phyloP scores from a whole-genome alignment of 257 asterid genomes.

The Ballota nigra region DNA sequence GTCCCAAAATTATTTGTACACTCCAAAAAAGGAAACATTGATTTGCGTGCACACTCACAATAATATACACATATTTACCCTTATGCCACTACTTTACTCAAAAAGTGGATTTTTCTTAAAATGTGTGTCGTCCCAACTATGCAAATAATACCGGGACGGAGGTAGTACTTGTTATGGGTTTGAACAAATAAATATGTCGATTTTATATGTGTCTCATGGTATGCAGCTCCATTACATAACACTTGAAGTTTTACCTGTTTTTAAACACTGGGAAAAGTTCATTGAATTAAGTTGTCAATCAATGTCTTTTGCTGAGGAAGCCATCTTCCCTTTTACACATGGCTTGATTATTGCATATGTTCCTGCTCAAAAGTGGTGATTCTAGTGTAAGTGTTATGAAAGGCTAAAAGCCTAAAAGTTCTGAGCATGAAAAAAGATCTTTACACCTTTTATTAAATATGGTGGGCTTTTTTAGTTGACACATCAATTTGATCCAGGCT shows the following conservation, averaged over 20 bases:
- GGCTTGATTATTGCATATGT: background rate
- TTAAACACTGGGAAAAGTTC: background rate
- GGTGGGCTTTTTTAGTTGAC: background rate
- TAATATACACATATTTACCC: too few relatives aligned
- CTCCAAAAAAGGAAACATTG: too few relatives aligned
- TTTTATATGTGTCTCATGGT: background rate
- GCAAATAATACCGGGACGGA: too few relatives aligned
- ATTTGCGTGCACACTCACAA: too few relatives aligned
- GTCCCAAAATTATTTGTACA: too few relatives aligned
- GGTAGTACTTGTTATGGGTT: background rate
- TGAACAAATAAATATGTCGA: background rate
- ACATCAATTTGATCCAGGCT: background rate
- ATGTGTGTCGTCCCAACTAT: too few relatives aligned
- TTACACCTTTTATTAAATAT: background rate
- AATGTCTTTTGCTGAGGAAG: background rate
- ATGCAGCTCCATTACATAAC: background rate
- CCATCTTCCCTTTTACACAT: background rate
- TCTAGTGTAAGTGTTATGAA: background rate
- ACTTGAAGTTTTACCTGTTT: background rate
- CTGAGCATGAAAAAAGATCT: slow-evolving; percentile 8
- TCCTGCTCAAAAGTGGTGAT: slow-evolving; percentile 14
- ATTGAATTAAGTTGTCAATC: background rate
- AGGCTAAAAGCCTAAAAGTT: background rate
- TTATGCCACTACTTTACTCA: too few relatives aligned
- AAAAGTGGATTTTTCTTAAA: too few relatives aligned